A percentile compares a stretch with the other conserved stretches of the same genome.
These are phyloP conservation scores for Hypoxylon sp. DNA, from an alignment of 2,329 filamentous ascomycete genomes.

Conservation along the genomic window DNA sequence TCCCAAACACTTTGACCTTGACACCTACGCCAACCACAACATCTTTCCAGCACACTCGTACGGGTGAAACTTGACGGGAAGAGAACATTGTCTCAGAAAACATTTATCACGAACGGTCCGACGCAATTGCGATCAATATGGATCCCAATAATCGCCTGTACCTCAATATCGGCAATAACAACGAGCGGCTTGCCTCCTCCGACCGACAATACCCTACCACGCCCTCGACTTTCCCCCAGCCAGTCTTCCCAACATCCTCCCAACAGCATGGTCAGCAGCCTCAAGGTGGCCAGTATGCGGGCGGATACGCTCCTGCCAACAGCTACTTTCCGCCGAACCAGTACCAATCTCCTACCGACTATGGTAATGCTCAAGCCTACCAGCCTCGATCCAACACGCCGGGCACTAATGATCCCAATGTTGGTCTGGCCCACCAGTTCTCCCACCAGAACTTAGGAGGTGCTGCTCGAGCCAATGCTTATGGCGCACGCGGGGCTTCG, in stretches of 20 bases:
- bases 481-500: conserved; percentile 76
- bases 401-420: conserved; percentile 84
- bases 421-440: conserved; percentile 94
- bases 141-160: conserved; percentile 72
- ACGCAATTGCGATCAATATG: conserved; percentile 58
- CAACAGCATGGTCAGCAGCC: conserved; percentile 62
- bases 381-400: conserved; percentile 71
- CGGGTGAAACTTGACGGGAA: not conserved
- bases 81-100: not conserved
- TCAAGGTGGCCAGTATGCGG: conserved; percentile 60
- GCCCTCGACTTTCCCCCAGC: conserved; percentile 95
- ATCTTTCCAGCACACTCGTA: not conserved
- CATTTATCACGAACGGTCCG: not conserved
- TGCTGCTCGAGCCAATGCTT: conserved; percentile 77
- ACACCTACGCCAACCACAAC: not conserved
- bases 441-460: conserved; percentile 93
- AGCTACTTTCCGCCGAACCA: conserved; percentile 75
- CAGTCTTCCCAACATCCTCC: conserved; percentile 71
- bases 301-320: conserved; percentile 63
- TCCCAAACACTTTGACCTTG: not conserved
- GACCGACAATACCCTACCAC: conserved; percentile 87
- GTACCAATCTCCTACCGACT: conserved; percentile 60
- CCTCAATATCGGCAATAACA: conserved; percentile 77
- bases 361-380: conserved; percentile 56
- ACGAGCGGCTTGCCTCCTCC: conserved; percentile 73